These are phyloP conservation scores for Epichloe coenophiala DNA, from an alignment of 2,329 filamentous ascomycete genomes.

Conservation along the genomic window DNA sequence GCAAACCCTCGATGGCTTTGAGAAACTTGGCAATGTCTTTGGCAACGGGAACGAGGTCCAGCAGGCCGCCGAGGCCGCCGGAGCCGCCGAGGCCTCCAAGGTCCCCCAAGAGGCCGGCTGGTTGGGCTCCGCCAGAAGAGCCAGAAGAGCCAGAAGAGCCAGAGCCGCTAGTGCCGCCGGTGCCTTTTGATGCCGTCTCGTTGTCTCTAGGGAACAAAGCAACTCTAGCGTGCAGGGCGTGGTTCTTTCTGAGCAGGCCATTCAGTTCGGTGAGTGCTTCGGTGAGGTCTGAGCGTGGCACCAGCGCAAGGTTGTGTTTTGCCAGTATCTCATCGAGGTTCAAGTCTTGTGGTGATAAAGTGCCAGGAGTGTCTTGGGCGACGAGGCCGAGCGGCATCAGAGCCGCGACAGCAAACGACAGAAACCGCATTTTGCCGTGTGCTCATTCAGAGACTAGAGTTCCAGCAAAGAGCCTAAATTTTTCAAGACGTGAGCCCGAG, in stretches of 20 bases:
- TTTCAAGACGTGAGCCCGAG: neutral
- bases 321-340: slow-evolving; percentile 27
- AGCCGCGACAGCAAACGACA: slow-evolving; percentile 19
- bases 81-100: slow-evolving; percentile 9
- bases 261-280: slow-evolving; percentile 30
- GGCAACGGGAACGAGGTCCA: slow-evolving; percentile 11
- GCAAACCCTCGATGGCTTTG: slow-evolving; percentile 9
- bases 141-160: neutral
- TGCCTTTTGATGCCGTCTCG: neutral
- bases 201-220: slow-evolving; percentile 2
- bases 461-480: neutral
- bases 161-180: neutral
- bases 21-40: slow-evolving; percentile 13
- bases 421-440: slow-evolving; percentile 22
- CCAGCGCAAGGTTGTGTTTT: slow-evolving; percentile 30
- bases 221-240: slow-evolving; percentile 2
- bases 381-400: slow-evolving; percentile 21
- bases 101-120: slow-evolving; percentile 5
- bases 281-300: slow-evolving; percentile 32
- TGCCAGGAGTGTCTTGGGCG: slow-evolving; percentile 12
- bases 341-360: slow-evolving; percentile 18
- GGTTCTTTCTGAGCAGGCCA: slow-evolving; percentile 21
- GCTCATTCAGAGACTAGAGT: neutral
- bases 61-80: slow-evolving; percentile 6
- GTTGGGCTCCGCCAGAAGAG: slow-evolving; percentile 1